Evolutionary conservation across 768 basidiomycete species (phyloP).

Genomic region (Suillus variegatus): DNA sequence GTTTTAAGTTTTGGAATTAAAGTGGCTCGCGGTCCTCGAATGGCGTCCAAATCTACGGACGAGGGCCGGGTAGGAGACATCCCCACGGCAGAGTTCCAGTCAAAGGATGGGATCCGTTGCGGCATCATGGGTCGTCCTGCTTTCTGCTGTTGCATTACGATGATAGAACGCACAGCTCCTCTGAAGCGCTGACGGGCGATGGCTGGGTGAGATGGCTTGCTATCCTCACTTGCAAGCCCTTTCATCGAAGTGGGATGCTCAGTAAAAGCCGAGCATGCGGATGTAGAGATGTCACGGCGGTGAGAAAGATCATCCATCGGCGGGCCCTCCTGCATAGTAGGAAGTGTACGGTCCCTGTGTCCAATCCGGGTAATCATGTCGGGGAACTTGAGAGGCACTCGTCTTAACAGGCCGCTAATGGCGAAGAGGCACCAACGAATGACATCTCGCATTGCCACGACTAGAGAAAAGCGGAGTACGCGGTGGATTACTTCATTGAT

Average conservation of each 20-base stretch:
- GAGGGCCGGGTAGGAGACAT: constrained; percentile 10
- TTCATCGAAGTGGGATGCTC: constrained; percentile 28
- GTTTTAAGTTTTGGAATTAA: constrained; percentile 44
- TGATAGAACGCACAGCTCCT: constrained; percentile 47
- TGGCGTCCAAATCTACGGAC: constrained; percentile 28
- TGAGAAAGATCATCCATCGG: neutral
- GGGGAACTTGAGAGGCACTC: constrained; percentile 13
- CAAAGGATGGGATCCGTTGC: neutral
- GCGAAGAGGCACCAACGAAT: constrained; percentile 29
- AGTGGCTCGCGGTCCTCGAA: constrained; percentile 41
- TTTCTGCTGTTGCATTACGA: constrained; percentile 38
- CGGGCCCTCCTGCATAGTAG: neutral
- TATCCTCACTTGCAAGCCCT: constrained; percentile 27
- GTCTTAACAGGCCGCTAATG: constrained; percentile 22
- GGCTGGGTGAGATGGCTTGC: constrained; percentile 22
- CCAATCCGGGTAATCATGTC: neutral
- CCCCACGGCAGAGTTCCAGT: neutral
- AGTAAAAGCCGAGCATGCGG: constrained; percentile 22
- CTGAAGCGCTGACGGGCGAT: constrained; percentile 37
- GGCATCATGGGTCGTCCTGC: constrained; percentile 31
- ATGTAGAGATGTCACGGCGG: constrained; percentile 19
- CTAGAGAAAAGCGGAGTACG: constrained; percentile 24
- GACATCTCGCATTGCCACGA: constrained; percentile 12
- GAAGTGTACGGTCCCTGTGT: neutral
- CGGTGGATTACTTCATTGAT: constrained; percentile 29